Evolutionary conservation across 257 asterid genomes (phyloP), one percentile per base, ranked within the genome.

Genomic region (Fraxinus excelsior): DNA sequence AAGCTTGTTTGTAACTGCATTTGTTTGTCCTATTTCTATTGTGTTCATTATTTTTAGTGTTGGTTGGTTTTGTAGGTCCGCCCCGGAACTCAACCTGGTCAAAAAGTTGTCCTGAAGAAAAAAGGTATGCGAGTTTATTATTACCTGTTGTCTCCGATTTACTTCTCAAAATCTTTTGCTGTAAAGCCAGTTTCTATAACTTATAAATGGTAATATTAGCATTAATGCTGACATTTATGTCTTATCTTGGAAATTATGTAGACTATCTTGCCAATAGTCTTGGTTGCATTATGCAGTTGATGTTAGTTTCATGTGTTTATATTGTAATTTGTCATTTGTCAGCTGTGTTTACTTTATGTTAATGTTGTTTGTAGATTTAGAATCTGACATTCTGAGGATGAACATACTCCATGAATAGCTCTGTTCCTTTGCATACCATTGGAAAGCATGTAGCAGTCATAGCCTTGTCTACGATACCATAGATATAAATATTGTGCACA

Each of bases 51-150:
- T 38, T 72, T 19, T 42, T 67, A 2, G 3, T 58, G 66, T 67
- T 60, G 29, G 78, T 72, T 40, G 75, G 70, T 73, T 70, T 77
- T 84, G 80, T 74, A 93, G 98, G 98, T 91, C 64, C 98, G 94
- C 23, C 88, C 98, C 5, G 99, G 99, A 74, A 91, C 97, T 66
- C 98, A 95, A 84, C 97, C 97, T 77, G 98, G 99, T 70, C 97
- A 95, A 80, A 93, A 95, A 86, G 97, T 95, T 79, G 96, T 91
- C 78, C 81, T 95, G 80, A 89, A 67, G 89, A 91, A 85, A 79
- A 95, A 91, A 84, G 97, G 98, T 92, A 86, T 19, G n/a, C 2
- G 28, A 21, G 35, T 49, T 70, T 67, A 25, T 40, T 76, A 8
- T 68, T 28, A 11, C 78, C 62, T 71, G 71, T 74, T 42, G 19